Evolutionary conservation across 345 rosid genomes (phyloP).

Genomic region (rapeseed (Brassica napus)): Da-Ae NC_063442.1:40522501-40523000

Average conservation of each 20-base stretch:
- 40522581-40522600: not conserved
- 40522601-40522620: not conserved
- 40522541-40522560: not conserved
- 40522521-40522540: not conserved
- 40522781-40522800: not conserved
- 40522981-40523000: not conserved
- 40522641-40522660: no score
- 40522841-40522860: not conserved
- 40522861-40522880: not conserved
- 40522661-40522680: not conserved
- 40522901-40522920: not conserved
- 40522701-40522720: not conserved
- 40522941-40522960: constrained; percentile 1
- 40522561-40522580: not conserved
- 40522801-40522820: not conserved
- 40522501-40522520: constrained; percentile 70
- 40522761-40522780: not conserved
- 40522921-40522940: not conserved
- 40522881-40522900: not conserved
- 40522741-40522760: not conserved
- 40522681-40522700: not conserved
- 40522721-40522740: not conserved
- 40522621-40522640: not conserved
- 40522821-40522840: not conserved
- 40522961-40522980: not conserved